Base-by-base conservation (phyloP, 306 rosid species). In the Adenanthera pavonina region DNA sequence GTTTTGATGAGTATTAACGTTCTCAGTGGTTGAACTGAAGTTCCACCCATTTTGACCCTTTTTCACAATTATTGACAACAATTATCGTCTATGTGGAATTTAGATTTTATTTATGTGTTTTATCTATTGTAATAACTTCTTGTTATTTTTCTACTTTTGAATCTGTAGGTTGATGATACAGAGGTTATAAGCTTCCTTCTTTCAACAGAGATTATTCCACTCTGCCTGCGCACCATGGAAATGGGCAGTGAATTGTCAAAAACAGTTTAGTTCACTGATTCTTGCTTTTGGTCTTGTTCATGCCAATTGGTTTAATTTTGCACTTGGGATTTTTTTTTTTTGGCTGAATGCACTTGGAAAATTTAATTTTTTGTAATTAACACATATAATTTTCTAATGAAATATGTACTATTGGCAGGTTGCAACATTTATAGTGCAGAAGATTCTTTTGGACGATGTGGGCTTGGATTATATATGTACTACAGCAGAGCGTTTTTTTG, bases 231-330 rank as follows among this genome's bases (percentile, higher is more conserved):
- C 56, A 95, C 99, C 4, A 95, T 95, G 99, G 99, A 95, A 87
- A 93, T 93, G 97, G 99, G 97, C 20, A 95, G 97, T 72, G 99
- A 95, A 80, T 83, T 95, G 74, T 95, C 99, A 81, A 95, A 95
- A 93, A 93, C 98, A 82, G 97, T 92, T 89, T 88, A 90, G 97
- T 91, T 38, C 81, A 73, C 80, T 66, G 88, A 78, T 81, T 82
- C 81, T 77, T 80, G 36, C 67, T 83, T 20, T 78, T 59, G 3
- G 61, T 71, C 30, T 25, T 72, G 47, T 36, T 15, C 62, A 16
- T 74, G 78, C 77, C 68, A 13, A 12, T 46, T 44, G 16, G 75
- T 46, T 69, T 20, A 56, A 33, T 4, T 61, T 47, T 69, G 7
- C 2, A 36, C 52, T 30, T 75, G 25, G 25, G 51, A 67, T 14